Conservation (phyloP, 305 asterid genomes). For the Fraxinus nigra region DNA sequence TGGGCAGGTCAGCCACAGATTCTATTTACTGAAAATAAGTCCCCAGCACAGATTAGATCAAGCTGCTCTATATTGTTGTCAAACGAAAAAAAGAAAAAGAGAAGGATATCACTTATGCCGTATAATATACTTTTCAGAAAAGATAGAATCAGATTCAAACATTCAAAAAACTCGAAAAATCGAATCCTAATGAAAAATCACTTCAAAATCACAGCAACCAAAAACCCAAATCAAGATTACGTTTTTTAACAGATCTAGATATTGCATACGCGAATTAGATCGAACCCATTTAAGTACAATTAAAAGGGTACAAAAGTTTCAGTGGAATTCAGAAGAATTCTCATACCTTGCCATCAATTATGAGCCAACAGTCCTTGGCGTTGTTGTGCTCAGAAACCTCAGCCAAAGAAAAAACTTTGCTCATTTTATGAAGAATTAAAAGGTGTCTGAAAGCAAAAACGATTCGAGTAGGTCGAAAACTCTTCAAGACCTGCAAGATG, state of each 20-base stretch:
- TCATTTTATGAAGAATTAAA: slow-evolving; percentile 22
- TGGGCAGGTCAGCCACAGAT: neutral
- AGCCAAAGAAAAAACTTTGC: slow-evolving; percentile 44
- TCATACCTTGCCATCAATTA: slow-evolving; percentile 60
- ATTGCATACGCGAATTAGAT: slow-evolving; percentile 7
- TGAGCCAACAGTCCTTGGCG: slow-evolving; percentile 59
- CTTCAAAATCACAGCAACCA: neutral
- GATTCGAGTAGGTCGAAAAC: slow-evolving; percentile 6
- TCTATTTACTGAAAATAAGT: neutral
- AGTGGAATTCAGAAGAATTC: neutral
- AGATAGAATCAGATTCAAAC: slow-evolving; percentile 11
- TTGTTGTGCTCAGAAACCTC: slow-evolving; percentile 62
- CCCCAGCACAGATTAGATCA: neutral
- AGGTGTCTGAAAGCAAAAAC: neutral
- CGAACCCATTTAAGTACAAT: slow-evolving; percentile 3
- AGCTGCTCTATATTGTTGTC: neutral
- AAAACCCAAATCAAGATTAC: neutral
- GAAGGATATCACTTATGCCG: neutral
- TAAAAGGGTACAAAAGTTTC: neutral
- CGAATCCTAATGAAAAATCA: neutral
- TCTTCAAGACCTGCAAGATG: slow-evolving; percentile 9
- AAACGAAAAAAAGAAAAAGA: neutral
- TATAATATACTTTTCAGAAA: neutral
- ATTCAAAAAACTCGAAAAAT: neutral
- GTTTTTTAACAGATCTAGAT: slow-evolving; percentile 33